Evolutionary conservation across 2,329 filamentous ascomycete species (phyloP).

Genomic region (Botrytis sinoallii): DNA sequence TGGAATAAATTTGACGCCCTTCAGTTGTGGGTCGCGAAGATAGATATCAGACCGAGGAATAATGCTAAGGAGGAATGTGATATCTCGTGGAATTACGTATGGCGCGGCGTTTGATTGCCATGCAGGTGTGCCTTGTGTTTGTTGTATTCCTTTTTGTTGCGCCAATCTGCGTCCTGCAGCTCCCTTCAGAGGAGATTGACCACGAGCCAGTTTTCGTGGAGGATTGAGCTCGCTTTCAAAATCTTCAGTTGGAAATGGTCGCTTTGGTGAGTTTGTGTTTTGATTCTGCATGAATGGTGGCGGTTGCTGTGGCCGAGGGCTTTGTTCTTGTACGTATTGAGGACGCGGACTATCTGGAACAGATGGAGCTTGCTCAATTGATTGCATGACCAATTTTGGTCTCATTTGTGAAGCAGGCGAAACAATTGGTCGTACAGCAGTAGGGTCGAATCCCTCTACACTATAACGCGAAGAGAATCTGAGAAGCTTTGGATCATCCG

Average conservation of each 20-base stretch:
- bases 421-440: conserved; percentile 75
- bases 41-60: conserved; percentile 66
- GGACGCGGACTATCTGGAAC: conserved; percentile 40
- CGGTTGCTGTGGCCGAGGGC: conserved; percentile 36
- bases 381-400: conserved; percentile 55
- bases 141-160: conserved; percentile 59
- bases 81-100: conserved; percentile 68
- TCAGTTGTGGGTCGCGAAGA: conserved; percentile 48
- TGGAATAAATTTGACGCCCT: conserved; percentile 57
- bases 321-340: conserved; percentile 32
- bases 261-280: conserved; percentile 40
- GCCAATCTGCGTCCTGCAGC: conserved; percentile 82
- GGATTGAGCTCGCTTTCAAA: conserved; percentile 66
- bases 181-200: conserved; percentile 90
- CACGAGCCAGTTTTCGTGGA: conserved; percentile 81
- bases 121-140: conserved; percentile 43
- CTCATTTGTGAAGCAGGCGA: conserved; percentile 76
- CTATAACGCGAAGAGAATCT: conserved; percentile 77
- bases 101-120: conserved; percentile 38
- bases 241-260: conserved; percentile 56
- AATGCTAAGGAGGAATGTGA: conserved; percentile 58
- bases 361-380: conserved; percentile 51
- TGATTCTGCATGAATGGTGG: conserved; percentile 32
- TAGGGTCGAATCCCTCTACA: conserved; percentile 73
- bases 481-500: conserved; percentile 73